Conservation (phyloP, 352 stramenopile genomes). For the Phytophthora macrochlamydospora region DNA sequence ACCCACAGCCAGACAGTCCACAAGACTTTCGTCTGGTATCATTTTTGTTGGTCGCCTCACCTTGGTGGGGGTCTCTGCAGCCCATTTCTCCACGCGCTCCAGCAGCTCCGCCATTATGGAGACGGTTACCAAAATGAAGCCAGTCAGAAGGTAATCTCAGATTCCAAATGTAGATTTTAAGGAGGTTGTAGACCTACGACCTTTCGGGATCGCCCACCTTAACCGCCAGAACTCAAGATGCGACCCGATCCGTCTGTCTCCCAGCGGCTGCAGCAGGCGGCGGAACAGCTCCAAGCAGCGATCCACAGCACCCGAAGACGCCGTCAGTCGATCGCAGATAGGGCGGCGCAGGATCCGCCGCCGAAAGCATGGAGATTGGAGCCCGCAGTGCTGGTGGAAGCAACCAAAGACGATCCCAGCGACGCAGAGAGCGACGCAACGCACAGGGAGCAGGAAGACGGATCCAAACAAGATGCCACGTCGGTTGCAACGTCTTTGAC, state of each 20-base stretch:
- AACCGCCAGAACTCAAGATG: constrained; percentile 6
- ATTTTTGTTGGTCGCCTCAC: constrained; percentile 15
- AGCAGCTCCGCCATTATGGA: constrained; percentile 69
- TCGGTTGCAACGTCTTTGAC: constrained; percentile 22
- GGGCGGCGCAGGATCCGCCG: neutral
- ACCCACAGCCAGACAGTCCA: too few relatives aligned
- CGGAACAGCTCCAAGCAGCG: constrained; percentile 59
- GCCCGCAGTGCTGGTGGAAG: constrained; percentile 17
- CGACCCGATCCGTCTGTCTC: constrained; percentile 28
- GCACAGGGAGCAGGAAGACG: constrained; percentile 6
- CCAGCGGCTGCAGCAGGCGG: constrained; percentile 44
- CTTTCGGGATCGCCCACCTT: too few relatives aligned
- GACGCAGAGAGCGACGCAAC: neutral
- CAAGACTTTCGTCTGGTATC: too few relatives aligned
- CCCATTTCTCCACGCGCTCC: constrained; percentile 76
- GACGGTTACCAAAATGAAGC: constrained; percentile 7
- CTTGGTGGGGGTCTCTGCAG: constrained; percentile 68
- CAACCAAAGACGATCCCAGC: constrained; percentile 3
- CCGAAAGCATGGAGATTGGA: constrained; percentile 21
- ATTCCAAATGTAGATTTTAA: neutral
- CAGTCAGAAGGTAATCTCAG: neutral
- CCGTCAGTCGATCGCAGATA: neutral
- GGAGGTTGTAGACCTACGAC: too few relatives aligned
- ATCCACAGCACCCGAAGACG: constrained; percentile 37
- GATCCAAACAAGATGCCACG: neutral